Evolutionary conservation across 345 rosid genomes (phyloP).

Genomic region (Kandelia obovata): DNA sequence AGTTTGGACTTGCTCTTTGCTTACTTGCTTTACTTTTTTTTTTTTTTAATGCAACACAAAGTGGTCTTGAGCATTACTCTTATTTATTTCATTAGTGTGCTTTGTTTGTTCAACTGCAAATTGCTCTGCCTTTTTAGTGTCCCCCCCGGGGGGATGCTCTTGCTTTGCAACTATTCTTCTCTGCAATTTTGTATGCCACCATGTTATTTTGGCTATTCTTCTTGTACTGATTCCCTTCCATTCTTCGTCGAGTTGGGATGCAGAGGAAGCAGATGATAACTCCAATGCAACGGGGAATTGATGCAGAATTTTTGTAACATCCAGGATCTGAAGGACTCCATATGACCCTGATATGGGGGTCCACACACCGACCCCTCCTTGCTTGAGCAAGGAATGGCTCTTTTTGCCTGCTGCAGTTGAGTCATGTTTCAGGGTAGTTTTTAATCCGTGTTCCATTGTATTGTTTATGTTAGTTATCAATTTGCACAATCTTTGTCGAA

Average conservation of each 20-base stretch:
- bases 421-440: constrained; percentile 9
- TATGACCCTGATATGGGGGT: constrained; percentile 4
- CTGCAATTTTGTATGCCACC: no score
- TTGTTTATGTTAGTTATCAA: constrained; percentile 11
- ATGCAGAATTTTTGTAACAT: not conserved
- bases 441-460: constrained; percentile 6
- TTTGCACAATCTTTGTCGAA: constrained; percentile 4
- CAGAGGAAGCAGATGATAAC: constrained; percentile 23
- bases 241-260: not conserved
- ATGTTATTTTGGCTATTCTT: not conserved
- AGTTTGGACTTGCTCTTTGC: not conserved
- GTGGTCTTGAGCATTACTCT: no score
- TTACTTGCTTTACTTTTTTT: not conserved
- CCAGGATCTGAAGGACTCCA: not conserved
- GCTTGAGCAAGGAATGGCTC: constrained; percentile 1
- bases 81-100: no score
- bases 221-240: not conserved
- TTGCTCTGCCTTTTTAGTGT: no score
- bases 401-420: constrained; percentile 5
- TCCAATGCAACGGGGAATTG: constrained; percentile 20
- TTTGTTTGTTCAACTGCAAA: no score
- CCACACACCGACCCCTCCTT: not conserved
- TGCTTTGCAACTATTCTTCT: no score
- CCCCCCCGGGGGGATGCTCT: no score
- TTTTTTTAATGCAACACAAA: no score